Base-by-base conservation (phyloP, 2,329 filamentous ascomycete genomes). In the Aspergillus pseudoterreus region DNA sequence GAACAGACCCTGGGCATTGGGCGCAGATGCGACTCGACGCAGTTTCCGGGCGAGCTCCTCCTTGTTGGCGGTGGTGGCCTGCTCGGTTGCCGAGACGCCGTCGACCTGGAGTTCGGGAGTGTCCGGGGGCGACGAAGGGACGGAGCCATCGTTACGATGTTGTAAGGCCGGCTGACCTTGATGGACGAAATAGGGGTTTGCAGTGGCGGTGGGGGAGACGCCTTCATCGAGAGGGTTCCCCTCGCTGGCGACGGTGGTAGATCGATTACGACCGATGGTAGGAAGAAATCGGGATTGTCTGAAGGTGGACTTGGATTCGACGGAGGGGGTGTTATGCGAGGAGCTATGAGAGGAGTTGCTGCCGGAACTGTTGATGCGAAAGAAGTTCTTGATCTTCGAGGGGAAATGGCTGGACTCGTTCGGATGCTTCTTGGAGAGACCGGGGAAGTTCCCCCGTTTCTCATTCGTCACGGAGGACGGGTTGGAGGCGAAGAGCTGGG, bases 141-240 rank as follows among this genome's bases (percentile, higher is more conserved):
- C 88, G 58, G 91, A 96, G 65, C 87, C 89, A 61, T 94, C 90
- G 71, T 97, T 95, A 76, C 95, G 91, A 75, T 99, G 94, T 67
- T 92, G 87, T 63, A 97, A 78, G 58, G 90, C 89, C 4, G 94
- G 94, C 63, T 91, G 91, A 51, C 94, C 94, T 74, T 99, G 94
- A 70, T 97, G 94, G 60, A 86, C 88, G 72, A 97, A 99, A 75
- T 99, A 99, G 15, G 94, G 94, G 70, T 99, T 99, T 58, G 91
- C 92, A 67, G 92, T 85, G 47, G 92, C 92, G 4, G 91, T 97
- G 22, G 94, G 94, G 66, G 92, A 96, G 65, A 95, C 80, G 55
- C 83, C 79, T 71, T 96, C 92, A 61, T 96, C 92, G 58, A 96
- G 81, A 52, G 87, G 83, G 68, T 96, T 91, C 62, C 92, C 92